A percentile compares a stretch with the other conserved stretches of the same genome.
Conservation (phyloP, 306 rosid species). For the Phaseolus lunatus region DNA sequence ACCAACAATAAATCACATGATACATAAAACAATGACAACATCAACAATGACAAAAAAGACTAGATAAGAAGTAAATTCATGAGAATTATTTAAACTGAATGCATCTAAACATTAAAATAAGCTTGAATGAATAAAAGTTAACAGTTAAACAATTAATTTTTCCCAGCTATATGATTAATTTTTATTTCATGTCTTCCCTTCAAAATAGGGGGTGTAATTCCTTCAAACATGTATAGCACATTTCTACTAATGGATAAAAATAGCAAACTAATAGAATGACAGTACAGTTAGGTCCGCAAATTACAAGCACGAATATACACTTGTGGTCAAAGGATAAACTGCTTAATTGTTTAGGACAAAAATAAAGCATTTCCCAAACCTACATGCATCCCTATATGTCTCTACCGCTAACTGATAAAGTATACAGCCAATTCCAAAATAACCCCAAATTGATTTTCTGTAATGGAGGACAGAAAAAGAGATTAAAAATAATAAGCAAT, state of each 20-base stretch:
- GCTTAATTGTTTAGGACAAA: background rate
- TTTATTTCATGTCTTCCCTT: constrained; percentile 15
- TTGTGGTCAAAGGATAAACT: background rate
- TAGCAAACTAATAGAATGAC: constrained; percentile 7
- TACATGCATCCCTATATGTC: background rate
- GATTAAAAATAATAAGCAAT: background rate
- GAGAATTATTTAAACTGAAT: constrained; percentile 21
- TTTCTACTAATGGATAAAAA: constrained; percentile 30
- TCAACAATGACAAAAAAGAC: constrained; percentile 12
- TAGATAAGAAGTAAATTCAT: constrained; percentile 35
- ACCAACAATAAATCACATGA: constrained; percentile 28
- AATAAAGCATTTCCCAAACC: constrained; percentile 15
- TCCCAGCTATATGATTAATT: constrained; percentile 3
- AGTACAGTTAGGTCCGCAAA: background rate
- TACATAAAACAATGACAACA: constrained; percentile 19
- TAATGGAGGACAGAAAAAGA: background rate
- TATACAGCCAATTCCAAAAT: background rate
- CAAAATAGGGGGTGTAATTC: constrained; percentile 1
- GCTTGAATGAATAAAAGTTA: background rate
- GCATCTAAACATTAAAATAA: constrained; percentile 20
- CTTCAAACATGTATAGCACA: constrained; percentile 5
- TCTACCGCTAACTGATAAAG: background rate
- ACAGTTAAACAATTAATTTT: constrained; percentile 11
- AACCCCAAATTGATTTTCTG: background rate
- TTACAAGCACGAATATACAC: background rate